Percentiles rank a stretch among this genome's conserved stretches.
These are phyloP conservation scores for Wickerhamomyces kurtzmanii DNA, from an alignment of 805 yeast species.

Conservation along the genomic window DNA sequence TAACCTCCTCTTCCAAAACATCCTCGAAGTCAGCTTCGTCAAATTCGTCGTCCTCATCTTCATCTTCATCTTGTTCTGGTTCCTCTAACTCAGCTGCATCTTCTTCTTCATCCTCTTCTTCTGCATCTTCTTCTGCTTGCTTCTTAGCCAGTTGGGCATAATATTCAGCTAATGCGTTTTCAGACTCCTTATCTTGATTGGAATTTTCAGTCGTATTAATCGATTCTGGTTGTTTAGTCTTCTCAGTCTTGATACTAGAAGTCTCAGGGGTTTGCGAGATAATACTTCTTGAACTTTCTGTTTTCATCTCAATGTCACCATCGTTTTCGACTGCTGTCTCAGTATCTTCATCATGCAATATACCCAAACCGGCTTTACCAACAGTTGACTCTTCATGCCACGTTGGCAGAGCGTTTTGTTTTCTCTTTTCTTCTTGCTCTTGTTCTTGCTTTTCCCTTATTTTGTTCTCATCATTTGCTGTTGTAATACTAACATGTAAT, in stretches of 20 bases:
- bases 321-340: slow-evolving; percentile 12
- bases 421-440: slow-evolving; percentile 62
- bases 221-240: slow-evolving; percentile 4
- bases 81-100: slow-evolving; percentile 35
- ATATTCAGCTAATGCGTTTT: slow-evolving; percentile 65
- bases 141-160: slow-evolving; percentile 68
- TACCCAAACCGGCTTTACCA: slow-evolving; percentile 54
- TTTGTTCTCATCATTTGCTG: slow-evolving; percentile 75
- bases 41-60: slow-evolving; percentile 1
- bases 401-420: slow-evolving; percentile 91
- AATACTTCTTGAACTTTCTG: slow-evolving; percentile 2
- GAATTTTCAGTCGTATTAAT: slow-evolving; percentile 10
- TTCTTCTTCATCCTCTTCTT: slow-evolving; percentile 42
- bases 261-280: slow-evolving; percentile 2
- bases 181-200: slow-evolving; percentile 48
- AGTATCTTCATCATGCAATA: slow-evolving; percentile 36
- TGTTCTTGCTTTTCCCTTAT: slow-evolving; percentile 55
- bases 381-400: slow-evolving; percentile 95
- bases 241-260: slow-evolving; percentile 6
- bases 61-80: slow-evolving; percentile 21
- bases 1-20: slow-evolving; percentile 5
- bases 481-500: slow-evolving; percentile 76
- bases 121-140: slow-evolving; percentile 53
- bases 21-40: slow-evolving; percentile 9
- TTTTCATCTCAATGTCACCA: slow-evolving; percentile 11